These are phyloP conservation scores for Cytospora chrysosperma DNA, from an alignment of 2,329 filamentous ascomycete species.

Conservation along the genomic window DNA sequence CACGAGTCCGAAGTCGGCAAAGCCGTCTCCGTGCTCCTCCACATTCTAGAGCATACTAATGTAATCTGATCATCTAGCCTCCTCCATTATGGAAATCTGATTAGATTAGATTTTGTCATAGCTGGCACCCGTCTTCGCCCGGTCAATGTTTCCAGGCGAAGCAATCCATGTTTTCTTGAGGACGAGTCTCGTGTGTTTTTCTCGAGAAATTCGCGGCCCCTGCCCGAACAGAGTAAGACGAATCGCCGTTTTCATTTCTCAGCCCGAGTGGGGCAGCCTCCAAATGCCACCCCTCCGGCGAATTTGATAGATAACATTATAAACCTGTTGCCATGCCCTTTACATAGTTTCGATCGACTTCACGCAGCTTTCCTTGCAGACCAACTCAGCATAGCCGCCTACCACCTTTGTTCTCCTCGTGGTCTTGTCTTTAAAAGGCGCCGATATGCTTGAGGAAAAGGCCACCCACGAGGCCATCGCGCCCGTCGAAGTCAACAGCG, in stretches of 20 bases:
- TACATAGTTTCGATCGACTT: neutral
- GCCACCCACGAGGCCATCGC: neutral
- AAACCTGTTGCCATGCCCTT: neutral
- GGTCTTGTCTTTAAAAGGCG: neutral
- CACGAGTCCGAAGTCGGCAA: neutral
- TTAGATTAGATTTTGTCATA: conserved; percentile 15
- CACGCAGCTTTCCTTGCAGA: neutral
- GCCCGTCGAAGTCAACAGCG: conserved; percentile 1
- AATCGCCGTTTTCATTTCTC: neutral
- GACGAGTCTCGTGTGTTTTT: no score
- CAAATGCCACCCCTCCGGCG: no score
- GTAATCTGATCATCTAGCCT: neutral
- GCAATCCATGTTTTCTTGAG: neutral
- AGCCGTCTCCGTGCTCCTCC: neutral
- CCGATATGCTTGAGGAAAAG: conserved; percentile 9
- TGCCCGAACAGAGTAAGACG: neutral
- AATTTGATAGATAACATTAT: neutral
- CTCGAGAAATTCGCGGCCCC: neutral
- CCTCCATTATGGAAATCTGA: neutral
- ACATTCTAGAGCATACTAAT: neutral
- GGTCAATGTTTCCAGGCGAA: neutral
- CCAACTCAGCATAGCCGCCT: neutral
- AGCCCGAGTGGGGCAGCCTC: neutral
- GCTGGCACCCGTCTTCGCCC: neutral
- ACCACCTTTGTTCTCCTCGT: no score